A percentile compares a stretch with the other conserved stretches of the same genome.
Conservation (phyloP, 2,329 filamentous ascomycete genomes). For the Ceratocystis cacaofunesta region DNA sequence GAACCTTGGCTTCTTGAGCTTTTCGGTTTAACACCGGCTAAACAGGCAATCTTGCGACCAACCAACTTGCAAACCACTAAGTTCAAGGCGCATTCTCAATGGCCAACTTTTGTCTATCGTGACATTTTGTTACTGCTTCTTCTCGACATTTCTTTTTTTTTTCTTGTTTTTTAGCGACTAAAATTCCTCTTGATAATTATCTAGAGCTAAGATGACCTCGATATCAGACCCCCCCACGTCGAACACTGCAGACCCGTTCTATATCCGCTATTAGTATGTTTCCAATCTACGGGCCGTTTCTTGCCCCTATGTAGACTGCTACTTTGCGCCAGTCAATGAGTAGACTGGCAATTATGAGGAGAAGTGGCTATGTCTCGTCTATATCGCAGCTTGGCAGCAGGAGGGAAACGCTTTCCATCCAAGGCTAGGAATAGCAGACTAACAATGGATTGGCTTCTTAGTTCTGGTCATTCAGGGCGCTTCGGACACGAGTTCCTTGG, state of each 20-base stretch:
- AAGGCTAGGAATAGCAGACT: too few relatives aligned
- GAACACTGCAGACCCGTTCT: constrained; percentile 55
- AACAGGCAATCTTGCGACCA: neutral
- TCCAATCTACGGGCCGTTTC: neutral
- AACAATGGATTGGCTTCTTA: constrained; percentile 26
- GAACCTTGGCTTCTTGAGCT: too few relatives aligned
- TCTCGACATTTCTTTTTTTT: neutral
- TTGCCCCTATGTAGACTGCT: neutral
- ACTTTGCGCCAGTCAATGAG: neutral
- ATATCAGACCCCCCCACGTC: neutral
- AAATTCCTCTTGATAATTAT: neutral
- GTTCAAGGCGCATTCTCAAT: neutral
- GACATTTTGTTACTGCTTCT: neutral
- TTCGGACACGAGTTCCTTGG: constrained; percentile 97
- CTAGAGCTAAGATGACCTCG: neutral
- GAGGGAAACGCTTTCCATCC: too few relatives aligned
- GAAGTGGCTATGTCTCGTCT: neutral
- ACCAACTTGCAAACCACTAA: neutral
- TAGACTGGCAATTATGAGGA: constrained; percentile 14
- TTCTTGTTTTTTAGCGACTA: neutral
- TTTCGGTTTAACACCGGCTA: neutral
- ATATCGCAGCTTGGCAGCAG: neutral
- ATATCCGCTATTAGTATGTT: constrained; percentile 90
- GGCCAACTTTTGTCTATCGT: neutral
- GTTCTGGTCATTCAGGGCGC: constrained; percentile 90